A percentile compares a stretch with the other conserved stretches of the same genome.
Conservation (phyloP, 2,329 filamentous ascomycete species). For the Fusarium praegraminearum region DNA sequence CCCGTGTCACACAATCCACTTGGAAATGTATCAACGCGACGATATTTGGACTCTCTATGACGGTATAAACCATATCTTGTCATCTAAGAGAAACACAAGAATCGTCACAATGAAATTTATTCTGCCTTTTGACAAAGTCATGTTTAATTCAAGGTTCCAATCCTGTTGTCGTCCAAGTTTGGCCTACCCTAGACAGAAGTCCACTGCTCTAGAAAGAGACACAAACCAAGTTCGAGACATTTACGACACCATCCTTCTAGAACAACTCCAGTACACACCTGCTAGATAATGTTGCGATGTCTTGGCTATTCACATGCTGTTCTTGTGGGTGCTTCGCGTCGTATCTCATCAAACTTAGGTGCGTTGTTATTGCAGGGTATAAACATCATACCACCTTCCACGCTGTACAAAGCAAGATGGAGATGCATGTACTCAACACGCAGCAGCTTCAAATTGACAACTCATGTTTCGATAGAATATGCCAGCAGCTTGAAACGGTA, state of each 20-base stretch:
- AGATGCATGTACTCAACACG: constrained; percentile 2
- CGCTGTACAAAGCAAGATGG: not conserved
- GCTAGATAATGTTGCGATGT: not conserved
- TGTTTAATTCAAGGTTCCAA: not conserved
- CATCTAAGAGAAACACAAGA: not conserved
- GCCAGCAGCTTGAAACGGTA: constrained; percentile 11
- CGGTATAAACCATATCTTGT: not conserved
- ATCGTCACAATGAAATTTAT: too few species aligned
- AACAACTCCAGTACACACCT: not conserved
- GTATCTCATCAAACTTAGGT: not conserved
- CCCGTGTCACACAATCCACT: not conserved
- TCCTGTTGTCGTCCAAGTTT: not conserved
- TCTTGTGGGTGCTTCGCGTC: not conserved
- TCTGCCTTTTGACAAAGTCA: not conserved
- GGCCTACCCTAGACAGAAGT: constrained; percentile 6
- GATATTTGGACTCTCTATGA: not conserved
- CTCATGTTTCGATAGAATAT: constrained; percentile 4
- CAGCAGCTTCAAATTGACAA: constrained; percentile 6
- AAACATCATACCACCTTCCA: constrained; percentile 8
- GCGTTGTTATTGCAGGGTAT: not conserved
- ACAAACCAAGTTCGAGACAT: constrained; percentile 1
- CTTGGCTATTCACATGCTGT: not conserved
- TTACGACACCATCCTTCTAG: not conserved
- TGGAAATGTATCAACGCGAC: not conserved
- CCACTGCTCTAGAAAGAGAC: not conserved